Base-by-base conservation (phyloP, 2,329 filamentous ascomycete species). In the Rugonectria rugulosa region DNA sequence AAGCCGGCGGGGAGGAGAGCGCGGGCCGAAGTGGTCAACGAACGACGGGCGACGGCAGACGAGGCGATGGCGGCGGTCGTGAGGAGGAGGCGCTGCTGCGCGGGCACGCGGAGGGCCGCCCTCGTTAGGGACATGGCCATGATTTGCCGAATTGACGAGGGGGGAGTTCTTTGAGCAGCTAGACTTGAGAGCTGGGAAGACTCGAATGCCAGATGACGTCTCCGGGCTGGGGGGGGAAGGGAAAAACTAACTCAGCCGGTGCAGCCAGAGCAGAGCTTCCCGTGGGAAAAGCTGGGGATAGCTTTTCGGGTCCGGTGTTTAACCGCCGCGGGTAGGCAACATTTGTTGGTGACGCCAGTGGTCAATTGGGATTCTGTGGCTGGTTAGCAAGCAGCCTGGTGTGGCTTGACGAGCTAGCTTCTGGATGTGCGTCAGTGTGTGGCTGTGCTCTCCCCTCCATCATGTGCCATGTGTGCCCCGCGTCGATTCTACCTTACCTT, bases 1-100 rank as follows among this genome's bases (percentile, higher is more conserved):
- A 72, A 73, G 61, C 67, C 63, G 43, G 73, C 63, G 52, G 71
- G 71, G 43, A 74, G 68, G 14, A 75, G 67, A 27, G 64, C 56
- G 50, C 67, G 70, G 43, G 64, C 49, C 3, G 74, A 72, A 15
- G 71, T 68, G 51, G 66, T 64, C 54, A 76, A 66, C 52, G 66
- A 61, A 31, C 71, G 69, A 29, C 65, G 58, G 17, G 64, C 53
- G 40, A 64, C 42, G 47, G 55, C 38, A 44, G 53, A 52, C 48
- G 60, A 43, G 41, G 56, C 57, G 42, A 58, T 49, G 41, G 59
- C 53, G 47, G 56, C 44, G 15, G 63, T 55, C 20, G 65, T 53
- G 21, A 57, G 43, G 21, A 61, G 52, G 45, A 68, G 63, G 36
- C 61, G 66, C 36, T 62, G 58, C 41, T 57, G 65, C 43, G 32